These are phyloP conservation scores for Thielaviopsis populi DNA, from an alignment of 2,329 filamentous ascomycete species.

Conservation along the genomic window DNA sequence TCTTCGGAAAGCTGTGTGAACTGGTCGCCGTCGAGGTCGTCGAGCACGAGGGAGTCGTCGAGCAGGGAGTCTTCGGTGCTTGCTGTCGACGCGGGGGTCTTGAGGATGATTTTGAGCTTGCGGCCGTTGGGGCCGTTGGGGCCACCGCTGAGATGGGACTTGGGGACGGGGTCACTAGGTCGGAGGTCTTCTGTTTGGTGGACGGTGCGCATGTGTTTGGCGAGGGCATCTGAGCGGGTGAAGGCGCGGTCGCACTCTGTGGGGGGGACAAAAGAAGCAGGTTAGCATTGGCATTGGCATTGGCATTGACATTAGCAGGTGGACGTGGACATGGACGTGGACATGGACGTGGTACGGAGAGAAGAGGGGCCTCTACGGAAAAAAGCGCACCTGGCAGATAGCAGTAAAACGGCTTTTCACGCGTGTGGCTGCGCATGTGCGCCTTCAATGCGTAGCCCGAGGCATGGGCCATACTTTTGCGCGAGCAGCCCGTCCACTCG, in stretches of 20 bases:
- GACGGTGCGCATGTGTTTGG: constrained; percentile 97
- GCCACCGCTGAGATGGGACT: constrained; percentile 20
- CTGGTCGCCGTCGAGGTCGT: constrained; percentile 34
- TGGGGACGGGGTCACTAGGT: constrained; percentile 57
- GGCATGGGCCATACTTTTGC: constrained; percentile 83
- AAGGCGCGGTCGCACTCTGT: constrained; percentile 94
- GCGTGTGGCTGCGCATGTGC: constrained; percentile 93
- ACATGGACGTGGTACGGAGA: too few relatives aligned
- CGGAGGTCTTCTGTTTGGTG: constrained; percentile 84
- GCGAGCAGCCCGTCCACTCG: constrained; percentile 80
- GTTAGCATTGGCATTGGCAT: too few relatives aligned
- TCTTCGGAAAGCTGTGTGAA: constrained; percentile 41
- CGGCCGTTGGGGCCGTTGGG: constrained; percentile 33
- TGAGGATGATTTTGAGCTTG: constrained; percentile 49
- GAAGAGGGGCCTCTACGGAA: too few relatives aligned
- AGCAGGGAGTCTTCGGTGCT: constrained; percentile 36
- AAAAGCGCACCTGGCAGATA: constrained; percentile 69
- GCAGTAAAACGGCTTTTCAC: constrained; percentile 98
- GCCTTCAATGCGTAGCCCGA: constrained; percentile 92
- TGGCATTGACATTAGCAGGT: too few relatives aligned
- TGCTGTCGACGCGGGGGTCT: constrained; percentile 42
- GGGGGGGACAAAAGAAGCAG: neutral
- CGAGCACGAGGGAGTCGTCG: constrained; percentile 40
- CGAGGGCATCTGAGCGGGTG: constrained; percentile 84
- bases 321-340: too few relatives aligned